These are phyloP conservation scores for Aspergillus fumigatiaffinis DNA, from an alignment of 2,329 filamentous ascomycete species.

Conservation along the genomic window DNA sequence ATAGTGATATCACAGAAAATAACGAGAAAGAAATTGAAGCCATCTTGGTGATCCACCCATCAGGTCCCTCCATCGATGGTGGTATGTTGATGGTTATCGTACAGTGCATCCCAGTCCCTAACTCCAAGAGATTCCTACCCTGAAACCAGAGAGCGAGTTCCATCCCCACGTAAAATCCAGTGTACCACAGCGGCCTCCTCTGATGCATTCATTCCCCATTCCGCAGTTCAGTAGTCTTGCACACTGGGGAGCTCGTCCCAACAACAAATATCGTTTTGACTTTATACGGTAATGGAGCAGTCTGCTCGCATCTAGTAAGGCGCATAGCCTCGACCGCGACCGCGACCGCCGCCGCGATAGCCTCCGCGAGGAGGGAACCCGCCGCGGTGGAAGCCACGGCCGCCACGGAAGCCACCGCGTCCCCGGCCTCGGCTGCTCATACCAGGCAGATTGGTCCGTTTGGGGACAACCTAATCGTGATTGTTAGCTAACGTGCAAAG, in stretches of 20 bases:
- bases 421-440: slow-evolving; percentile 69
- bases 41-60: slow-evolving; percentile 15
- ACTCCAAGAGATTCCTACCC: slow-evolving; percentile 26
- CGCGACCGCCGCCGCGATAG: slow-evolving; percentile 55
- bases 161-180: slow-evolving; percentile 6
- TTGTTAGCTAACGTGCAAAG: slow-evolving; percentile 13
- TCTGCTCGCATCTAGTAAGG: slow-evolving; percentile 36
- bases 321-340: slow-evolving; percentile 43
- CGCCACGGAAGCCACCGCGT: slow-evolving; percentile 50
- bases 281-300: slow-evolving; percentile 1
- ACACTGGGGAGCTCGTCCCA: background rate
- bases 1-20: slow-evolving; percentile 17
- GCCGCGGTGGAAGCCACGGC: slow-evolving; percentile 46
- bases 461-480: slow-evolving; percentile 67
- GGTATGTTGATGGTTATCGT: slow-evolving; percentile 27
- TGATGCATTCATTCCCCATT: background rate
- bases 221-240: background rate
- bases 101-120: slow-evolving; percentile 28
- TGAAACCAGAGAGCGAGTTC: slow-evolving; percentile 14
- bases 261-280: background rate
- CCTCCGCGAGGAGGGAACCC: slow-evolving; percentile 51
- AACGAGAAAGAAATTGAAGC: slow-evolving; percentile 7
- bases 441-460: slow-evolving; percentile 93
- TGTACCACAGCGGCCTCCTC: background rate
- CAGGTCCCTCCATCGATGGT: slow-evolving; percentile 16